Evolutionary conservation across 2,329 filamentous ascomycete species (phyloP).

Genomic region (Penicillium janthinellum): DNA sequence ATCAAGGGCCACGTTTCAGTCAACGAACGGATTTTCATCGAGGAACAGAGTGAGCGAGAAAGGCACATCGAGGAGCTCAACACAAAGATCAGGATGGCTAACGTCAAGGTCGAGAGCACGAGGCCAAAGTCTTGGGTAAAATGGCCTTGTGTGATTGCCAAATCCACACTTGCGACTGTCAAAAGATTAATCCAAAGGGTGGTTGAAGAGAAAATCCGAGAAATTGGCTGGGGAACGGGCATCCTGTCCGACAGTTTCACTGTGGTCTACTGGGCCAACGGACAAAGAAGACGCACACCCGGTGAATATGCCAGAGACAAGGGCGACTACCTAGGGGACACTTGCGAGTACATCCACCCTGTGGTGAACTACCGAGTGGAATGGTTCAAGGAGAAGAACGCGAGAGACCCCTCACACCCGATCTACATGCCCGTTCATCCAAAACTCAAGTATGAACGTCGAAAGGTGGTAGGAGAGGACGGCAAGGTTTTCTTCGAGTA

Average conservation of each 20-base stretch:
- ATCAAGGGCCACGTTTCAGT: constrained; percentile 21
- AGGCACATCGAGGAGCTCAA: constrained; percentile 8
- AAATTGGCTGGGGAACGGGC: constrained; percentile 20
- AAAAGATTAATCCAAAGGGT: background rate
- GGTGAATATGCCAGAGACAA: constrained; percentile 14
- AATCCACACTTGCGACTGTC: background rate
- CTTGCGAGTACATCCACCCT: constrained; percentile 22
- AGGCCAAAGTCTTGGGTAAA: background rate
- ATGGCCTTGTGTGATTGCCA: constrained; percentile 3
- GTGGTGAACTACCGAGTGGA: constrained; percentile 22
- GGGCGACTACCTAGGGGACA: constrained; percentile 14
- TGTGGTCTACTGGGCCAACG: constrained; percentile 20
- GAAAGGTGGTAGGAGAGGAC: constrained; percentile 6
- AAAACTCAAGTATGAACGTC: constrained; percentile 13
- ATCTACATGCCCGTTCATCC: constrained; percentile 14
- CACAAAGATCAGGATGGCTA: background rate
- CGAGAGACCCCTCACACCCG: background rate
- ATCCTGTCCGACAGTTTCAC: constrained; percentile 18
- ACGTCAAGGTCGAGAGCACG: background rate
- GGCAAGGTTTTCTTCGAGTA: constrained; percentile 16
- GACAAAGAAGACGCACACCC: constrained; percentile 17
- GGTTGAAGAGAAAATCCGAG: background rate
- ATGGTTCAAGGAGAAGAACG: constrained; percentile 8
- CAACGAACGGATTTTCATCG: constrained; percentile 9
- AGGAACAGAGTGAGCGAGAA: constrained; percentile 14